A percentile compares a stretch with the other conserved stretches of the same genome.
These are phyloP conservation scores for Monosporozyma unispora DNA, from an alignment of 805 yeast species.

Conservation along the genomic window DNA sequence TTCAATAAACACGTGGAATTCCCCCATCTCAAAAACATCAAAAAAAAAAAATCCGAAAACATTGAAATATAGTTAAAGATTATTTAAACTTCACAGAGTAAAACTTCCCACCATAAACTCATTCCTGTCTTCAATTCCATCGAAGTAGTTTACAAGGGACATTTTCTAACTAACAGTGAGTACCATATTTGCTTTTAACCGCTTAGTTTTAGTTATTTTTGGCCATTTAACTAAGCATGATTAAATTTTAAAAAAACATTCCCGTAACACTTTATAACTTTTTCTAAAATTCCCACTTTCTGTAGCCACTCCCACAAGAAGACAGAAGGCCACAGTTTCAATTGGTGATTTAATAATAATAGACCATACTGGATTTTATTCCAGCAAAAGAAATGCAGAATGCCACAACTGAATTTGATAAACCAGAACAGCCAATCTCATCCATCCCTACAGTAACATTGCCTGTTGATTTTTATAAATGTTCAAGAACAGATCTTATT, in stretches of 20 bases:
- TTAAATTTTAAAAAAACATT: neutral
- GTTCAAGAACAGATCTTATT: conserved; percentile 64
- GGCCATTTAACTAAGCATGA: neutral
- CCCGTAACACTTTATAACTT: neutral
- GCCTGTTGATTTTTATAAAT: conserved; percentile 44
- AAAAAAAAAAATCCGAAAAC: no score
- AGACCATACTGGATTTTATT: neutral
- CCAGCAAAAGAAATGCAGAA: neutral
- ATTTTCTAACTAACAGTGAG: neutral
- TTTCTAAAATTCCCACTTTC: neutral
- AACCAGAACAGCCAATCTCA: neutral
- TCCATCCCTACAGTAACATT: conserved; percentile 18
- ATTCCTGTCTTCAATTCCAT: no score
- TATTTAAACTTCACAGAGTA: no score
- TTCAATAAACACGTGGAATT: neutral
- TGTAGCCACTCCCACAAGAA: neutral
- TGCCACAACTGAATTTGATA: neutral
- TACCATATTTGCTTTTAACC: neutral
- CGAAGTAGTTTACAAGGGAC: neutral
- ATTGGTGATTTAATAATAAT: neutral
- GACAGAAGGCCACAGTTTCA: neutral
- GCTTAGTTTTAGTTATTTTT: neutral
- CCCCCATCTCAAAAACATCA: neutral
- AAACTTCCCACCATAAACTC: no score
- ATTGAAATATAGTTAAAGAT: neutral